These are phyloP conservation scores for Populus hybrid DNA, from an alignment of 441 rosid genomes.

Conservation along the genomic window DNA sequence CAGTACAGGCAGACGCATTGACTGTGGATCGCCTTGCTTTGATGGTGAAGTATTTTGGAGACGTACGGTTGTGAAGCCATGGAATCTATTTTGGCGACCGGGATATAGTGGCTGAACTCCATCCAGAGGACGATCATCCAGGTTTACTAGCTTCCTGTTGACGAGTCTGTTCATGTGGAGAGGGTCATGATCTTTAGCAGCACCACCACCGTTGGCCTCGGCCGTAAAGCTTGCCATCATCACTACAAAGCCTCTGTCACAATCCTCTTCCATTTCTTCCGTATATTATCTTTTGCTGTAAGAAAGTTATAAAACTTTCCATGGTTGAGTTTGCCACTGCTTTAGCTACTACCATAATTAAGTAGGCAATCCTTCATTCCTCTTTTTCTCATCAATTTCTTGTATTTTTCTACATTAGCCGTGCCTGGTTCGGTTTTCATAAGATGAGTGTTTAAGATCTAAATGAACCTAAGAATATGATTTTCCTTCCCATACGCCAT, in stretches of 20 bases:
- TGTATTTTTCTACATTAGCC: too few relatives aligned
- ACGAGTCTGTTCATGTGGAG: constrained; percentile 17
- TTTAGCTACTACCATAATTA: neutral
- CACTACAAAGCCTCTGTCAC: neutral
- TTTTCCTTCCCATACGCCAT: neutral
- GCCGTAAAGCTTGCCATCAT: neutral
- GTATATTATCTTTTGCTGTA: neutral
- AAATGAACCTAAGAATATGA: neutral
- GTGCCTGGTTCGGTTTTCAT: too few relatives aligned
- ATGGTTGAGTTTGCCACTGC: neutral
- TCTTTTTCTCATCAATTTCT: too few relatives aligned
- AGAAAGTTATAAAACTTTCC: neutral
- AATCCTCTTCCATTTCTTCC: neutral
- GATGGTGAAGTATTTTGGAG: constrained; percentile 83
- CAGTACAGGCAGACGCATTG: constrained; percentile 98
- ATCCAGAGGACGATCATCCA: constrained; percentile 18
- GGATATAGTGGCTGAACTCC: constrained; percentile 87
- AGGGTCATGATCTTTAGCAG: neutral
- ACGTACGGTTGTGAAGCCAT: constrained; percentile 81
- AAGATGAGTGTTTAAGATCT: too few relatives aligned
- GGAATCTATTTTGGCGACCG: constrained; percentile 73
- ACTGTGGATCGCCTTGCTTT: constrained; percentile 99
- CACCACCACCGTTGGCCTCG: neutral
- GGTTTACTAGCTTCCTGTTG: constrained; percentile 24
- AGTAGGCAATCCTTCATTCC: too few relatives aligned